Percentiles rank a stretch among this genome's conserved stretches.
Conservation (phyloP, 75 land plant species). For the Sequoiadendron giganteum region DNA sequence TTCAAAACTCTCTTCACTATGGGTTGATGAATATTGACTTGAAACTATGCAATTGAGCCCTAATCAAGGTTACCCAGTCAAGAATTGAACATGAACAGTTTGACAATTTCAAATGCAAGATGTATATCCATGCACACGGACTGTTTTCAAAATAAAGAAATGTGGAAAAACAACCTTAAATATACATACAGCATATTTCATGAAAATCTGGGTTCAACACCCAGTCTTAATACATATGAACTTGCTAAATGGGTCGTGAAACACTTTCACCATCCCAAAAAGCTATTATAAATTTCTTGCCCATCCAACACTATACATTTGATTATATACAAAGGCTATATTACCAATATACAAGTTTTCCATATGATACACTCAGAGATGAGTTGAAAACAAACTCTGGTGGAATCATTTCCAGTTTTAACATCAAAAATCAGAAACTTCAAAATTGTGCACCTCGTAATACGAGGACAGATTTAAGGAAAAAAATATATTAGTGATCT, state of each 20-base stretch:
- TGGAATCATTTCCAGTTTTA: neutral
- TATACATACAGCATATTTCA: neutral
- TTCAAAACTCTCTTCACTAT: too few species aligned
- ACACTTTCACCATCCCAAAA: conserved; percentile 5
- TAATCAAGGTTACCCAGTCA: neutral
- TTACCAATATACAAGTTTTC: conserved; percentile 4
- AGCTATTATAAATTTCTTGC: conserved; percentile 1
- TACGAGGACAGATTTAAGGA: neutral
- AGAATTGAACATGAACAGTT: neutral
- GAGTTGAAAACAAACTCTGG: neutral
- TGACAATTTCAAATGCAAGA: neutral
- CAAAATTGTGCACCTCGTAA: conserved; percentile 14
- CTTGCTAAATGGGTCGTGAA: neutral
- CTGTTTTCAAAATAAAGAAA: neutral
- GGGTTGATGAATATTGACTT: too few species aligned
- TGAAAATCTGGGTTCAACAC: neutral
- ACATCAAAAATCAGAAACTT: conserved; percentile 8
- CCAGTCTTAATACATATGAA: conserved; percentile 11
- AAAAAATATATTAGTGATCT: conserved; percentile 6
- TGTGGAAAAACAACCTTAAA: neutral
- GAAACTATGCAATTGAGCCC: too few species aligned
- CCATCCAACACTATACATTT: conserved; percentile 6
- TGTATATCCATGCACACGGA: neutral
- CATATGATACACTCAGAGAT: conserved; percentile 5
- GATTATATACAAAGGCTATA: conserved; percentile 11